A percentile compares a stretch with the other conserved stretches of the same genome.
phyloP scores from a whole-genome alignment of 768 basidiomycete species.

The Daedaleopsis nitida region DNA sequence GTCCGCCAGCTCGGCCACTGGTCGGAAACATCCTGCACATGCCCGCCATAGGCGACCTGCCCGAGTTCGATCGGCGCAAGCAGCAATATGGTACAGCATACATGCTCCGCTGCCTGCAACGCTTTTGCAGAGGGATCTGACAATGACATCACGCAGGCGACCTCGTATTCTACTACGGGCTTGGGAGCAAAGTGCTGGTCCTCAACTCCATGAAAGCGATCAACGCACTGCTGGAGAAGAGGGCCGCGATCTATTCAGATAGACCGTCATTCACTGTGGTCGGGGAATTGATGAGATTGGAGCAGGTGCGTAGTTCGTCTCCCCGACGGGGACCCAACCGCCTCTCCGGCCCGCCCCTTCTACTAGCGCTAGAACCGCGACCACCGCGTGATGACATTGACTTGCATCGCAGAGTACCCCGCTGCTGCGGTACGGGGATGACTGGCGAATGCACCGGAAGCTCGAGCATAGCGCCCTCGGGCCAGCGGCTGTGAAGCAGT shows the following conservation, averaged over 20 bases:
- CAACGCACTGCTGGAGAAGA: slow-evolving; percentile 32
- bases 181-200: slow-evolving; percentile 33
- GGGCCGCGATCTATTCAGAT: slow-evolving; percentile 32
- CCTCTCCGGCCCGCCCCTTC: background rate
- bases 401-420: slow-evolving; percentile 26
- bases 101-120: background rate
- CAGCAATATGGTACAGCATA: background rate
- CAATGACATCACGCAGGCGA: slow-evolving; percentile 24
- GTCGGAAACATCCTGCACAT: slow-evolving; percentile 5
- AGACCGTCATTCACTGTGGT: slow-evolving; percentile 38
- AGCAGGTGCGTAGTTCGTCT: slow-evolving; percentile 11
- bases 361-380: background rate
- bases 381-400: background rate
- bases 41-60: background rate
- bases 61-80: background rate
- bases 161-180: slow-evolving; percentile 30
- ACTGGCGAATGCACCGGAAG: slow-evolving; percentile 30
- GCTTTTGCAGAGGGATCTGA: background rate
- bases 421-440: slow-evolving; percentile 25
- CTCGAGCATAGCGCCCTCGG: slow-evolving; percentile 34
- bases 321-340: background rate
- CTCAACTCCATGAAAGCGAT: slow-evolving; percentile 32
- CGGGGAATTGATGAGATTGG: slow-evolving; percentile 37
- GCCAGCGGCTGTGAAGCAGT: slow-evolving; percentile 33
- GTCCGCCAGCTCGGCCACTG: background rate